Base-by-base conservation (phyloP, 352 stramenopile species). In the Phytophthora melonis region DNA sequence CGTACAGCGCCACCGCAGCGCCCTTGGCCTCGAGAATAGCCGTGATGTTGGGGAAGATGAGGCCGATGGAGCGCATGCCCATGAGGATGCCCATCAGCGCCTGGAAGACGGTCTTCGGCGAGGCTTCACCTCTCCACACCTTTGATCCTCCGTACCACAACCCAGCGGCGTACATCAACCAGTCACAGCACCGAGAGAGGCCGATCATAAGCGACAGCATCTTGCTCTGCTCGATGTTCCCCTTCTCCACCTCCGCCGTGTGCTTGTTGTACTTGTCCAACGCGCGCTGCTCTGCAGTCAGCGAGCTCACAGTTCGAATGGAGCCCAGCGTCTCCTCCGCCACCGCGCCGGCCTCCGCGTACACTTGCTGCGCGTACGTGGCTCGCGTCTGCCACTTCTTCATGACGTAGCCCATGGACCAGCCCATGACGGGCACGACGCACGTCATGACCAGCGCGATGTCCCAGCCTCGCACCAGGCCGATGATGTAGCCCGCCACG, bases 71-170 rank as follows among this genome's bases (percentile, higher is more conserved):
- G 14, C 64, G 61, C 18, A 58, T 75, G 10, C 75, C 75, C 41
- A 82, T 54, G 5, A 82, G 19, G 34, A 79, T 71, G 14, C 55
- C 71, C 21, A 77, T 69, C 14, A 82, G 74, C 5, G 63, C 54
- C 16, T 59, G 58, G 36, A 82, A 82, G 36, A 82, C 71, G 1
- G 41, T 36, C 5, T 62, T 55, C 4, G 75, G 75, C 3, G 36
- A 45, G 13, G 50, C 39, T 18, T 75, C 43, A 14, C 58, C 70
- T 6, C 70, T 39, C 11, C 18, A 64, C 11, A 82, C 71, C 49
- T 79, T 72, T 13, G 21, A 77, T 13, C 75, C 72, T 41, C 75
- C 75, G 57, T 82, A 82, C 75, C 75, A 82, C 21, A 82, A 43
- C 0, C 70, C 75, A 63, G 72, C 62, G 1, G 67, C 71, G 52